Base-by-base conservation (phyloP, 331 rosid species). In the Acacia concinna region DNA sequence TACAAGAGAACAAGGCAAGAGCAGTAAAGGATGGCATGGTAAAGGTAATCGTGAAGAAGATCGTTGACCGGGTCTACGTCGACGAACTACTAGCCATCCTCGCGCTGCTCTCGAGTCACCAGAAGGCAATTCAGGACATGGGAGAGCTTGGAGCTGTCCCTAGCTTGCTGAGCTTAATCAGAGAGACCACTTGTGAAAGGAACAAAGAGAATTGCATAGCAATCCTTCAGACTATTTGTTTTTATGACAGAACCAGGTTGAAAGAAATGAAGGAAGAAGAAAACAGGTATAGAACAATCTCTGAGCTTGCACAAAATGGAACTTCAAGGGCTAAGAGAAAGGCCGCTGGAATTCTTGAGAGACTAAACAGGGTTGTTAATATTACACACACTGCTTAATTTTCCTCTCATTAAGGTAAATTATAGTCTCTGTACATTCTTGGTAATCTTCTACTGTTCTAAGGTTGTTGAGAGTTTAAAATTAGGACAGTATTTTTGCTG, bases 291-390 rank as follows among this genome's bases (percentile, higher is more conserved):
- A 87, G 87, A 84, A 91, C 95, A 34, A 85, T 94, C 67, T 88
- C 98, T 1, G 90, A 89, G 78, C 89, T 94, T 59, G 88, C 95
- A 63, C 78, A 79, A 76, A 92, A 77, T 84, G 98, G 98, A 81
- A 94, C 97, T 66, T 87, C 98, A 73, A 92, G 98, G 83, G 97
- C 98, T 8, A 91, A 92, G 83, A 91, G 97, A 40, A 92, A 94
- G 79, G 98, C 98, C 62, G 86, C 75, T 79, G 93, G 91, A 81
- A 89, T 94, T 76, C 95, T 94, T 25, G 98, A 91, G 78, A 89
- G 97, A 85, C 80, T 94, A 75, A 88, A 90, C 91, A 85, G 91
- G 86, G 86, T 76, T 78, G 91, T 94, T 68, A 86, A 94, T 86
- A 85, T 89, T 76, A 88, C 97, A 35, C 97, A 92, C 83, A 92